Evolutionary conservation across 225 moss, liverwort and hornwort genomes (phyloP), one percentile per base, ranked within the genome.

Genomic region (Asterella californica): DNA sequence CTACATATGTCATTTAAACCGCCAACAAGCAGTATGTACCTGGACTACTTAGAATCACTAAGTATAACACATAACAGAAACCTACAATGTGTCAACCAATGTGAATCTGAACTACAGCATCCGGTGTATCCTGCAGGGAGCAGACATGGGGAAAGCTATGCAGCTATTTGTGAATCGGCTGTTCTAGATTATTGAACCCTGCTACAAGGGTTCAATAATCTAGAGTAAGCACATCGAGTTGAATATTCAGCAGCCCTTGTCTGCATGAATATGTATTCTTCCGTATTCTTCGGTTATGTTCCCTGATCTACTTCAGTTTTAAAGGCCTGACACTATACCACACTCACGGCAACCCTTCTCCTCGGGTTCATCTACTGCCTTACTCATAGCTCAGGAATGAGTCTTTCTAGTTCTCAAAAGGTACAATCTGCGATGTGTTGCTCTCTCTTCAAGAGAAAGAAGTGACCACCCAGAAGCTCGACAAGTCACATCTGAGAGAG

Each of bases 101-200:
- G n/a, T n/a, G n/a, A n/a, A 29, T 69, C 67, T 79, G 55, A 79
- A 11, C 1, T 34, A 61, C 25, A 15, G 45, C 15, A 38, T 46
- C 18, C 55, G 32, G 17, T 60, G 48, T 74, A 45, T 29, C 37
- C 61, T 42, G 72, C 84, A 87, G 87, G 87, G 87, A 74, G 47
- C 59, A 82, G 87, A 87, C 65, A 87, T 87, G 78, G 82, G 84
- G 49, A 59, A 78, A 54, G 82, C 76, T 24, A 84, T 84, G 87
- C 82, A 87, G 71, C 52, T 84, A 48, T 87, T 79, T 82, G 80
- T 87, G 79, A 87, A 87, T 42, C 84, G 87, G 77, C 77, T 87
- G 29, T 87, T 87, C 47, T 87, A 87, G 78, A 38, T 60, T 49
- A 46, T 64, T 49, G 76, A 65, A 50, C 38, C 36, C 29, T 38